Percentiles rank a stretch among this genome's conserved stretches.
Evolutionary conservation across 139 green algal genomes (phyloP).

Genomic region (Chlorella sp.): DNA sequence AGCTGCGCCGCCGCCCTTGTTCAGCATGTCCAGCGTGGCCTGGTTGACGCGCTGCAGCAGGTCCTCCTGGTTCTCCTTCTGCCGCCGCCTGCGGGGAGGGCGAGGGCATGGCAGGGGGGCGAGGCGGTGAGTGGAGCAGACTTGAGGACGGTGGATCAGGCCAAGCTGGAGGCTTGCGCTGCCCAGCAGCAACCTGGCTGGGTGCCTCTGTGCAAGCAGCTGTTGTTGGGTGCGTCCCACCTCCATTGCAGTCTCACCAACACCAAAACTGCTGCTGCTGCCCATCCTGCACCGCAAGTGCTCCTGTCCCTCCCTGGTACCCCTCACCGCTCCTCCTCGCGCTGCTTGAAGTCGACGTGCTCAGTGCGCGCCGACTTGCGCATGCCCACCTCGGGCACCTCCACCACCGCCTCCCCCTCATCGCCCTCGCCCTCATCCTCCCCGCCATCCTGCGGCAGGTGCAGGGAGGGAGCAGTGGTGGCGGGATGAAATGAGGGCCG

Average conservation of each 20-base stretch:
- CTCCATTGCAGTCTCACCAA: too few relatives aligned
- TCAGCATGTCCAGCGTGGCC: constrained; percentile 73
- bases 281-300: too few relatives aligned
- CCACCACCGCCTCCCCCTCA: constrained; percentile 46
- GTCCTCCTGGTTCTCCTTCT: constrained; percentile 83
- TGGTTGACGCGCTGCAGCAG: constrained; percentile 86
- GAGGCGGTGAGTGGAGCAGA: too few relatives aligned
- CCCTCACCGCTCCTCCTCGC: constrained; percentile 72
- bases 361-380: constrained; percentile 74
- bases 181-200: too few relatives aligned
- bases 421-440: constrained; percentile 51
- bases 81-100: constrained; percentile 64
- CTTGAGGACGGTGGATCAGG: too few relatives aligned
- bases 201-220: too few relatives aligned
- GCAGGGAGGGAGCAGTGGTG: neutral
- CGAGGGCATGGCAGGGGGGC: neutral
- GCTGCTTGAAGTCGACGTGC: constrained; percentile 77
- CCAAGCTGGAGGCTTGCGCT: too few relatives aligned
- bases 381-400: constrained; percentile 34
- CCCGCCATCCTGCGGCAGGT: constrained; percentile 38
- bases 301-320: too few relatives aligned
- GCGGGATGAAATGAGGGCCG: neutral
- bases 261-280: too few relatives aligned
- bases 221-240: too few relatives aligned
- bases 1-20: constrained; percentile 9